phyloP scores from a whole-genome alignment of 148 eudicot species.

The Arctostaphylos glauca region DNA sequence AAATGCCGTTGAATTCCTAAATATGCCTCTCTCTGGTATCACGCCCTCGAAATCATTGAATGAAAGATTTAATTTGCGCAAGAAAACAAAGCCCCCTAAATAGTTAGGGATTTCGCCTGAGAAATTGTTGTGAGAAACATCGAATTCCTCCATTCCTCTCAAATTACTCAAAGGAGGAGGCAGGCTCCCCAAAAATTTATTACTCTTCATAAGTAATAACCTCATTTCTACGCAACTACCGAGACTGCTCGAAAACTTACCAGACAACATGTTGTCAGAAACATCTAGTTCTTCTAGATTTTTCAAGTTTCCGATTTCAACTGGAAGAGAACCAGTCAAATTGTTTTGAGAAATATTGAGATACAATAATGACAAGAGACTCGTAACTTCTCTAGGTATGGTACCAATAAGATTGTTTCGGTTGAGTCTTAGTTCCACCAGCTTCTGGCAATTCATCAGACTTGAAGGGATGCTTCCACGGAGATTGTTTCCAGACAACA shows the following conservation, averaged over 20 bases:
- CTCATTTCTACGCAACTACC: neutral
- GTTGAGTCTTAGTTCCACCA: no score
- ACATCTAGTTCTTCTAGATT: neutral
- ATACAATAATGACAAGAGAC: neutral
- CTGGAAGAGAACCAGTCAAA: neutral
- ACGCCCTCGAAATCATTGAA: no score
- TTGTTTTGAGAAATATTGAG: neutral
- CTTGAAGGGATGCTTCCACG: constrained; percentile 2
- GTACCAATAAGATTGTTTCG: no score
- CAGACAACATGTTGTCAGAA: neutral
- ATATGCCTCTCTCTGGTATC: neutral
- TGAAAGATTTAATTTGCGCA: neutral
- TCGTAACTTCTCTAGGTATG: neutral
- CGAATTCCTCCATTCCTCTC: neutral
- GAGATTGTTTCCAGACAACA: neutral
- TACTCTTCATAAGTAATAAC: neutral
- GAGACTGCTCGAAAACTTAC: neutral
- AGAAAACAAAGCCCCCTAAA: neutral
- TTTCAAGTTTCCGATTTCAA: neutral
- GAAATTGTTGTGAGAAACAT: constrained; percentile 12
- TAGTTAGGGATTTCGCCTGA: constrained; percentile 1
- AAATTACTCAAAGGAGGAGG: neutral
- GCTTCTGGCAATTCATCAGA: no score
- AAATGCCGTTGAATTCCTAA: neutral
- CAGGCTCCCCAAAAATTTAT: neutral